Evolutionary conservation across 164 flowering plant species (phyloP).

Genomic region (Aristolochia fimbriata): DNA sequence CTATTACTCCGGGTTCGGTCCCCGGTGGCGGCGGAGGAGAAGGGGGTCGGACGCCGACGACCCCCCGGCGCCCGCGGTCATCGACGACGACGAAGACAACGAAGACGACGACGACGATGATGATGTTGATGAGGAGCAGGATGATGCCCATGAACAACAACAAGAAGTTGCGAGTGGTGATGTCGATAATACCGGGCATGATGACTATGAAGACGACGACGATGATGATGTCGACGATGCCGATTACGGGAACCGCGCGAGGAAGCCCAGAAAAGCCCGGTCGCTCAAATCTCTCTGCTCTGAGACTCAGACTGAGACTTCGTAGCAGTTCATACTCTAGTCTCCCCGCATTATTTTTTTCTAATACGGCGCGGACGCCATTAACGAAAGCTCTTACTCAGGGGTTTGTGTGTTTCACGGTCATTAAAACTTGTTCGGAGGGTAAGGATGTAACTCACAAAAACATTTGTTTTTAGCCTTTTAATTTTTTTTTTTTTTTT

Average conservation of each 20-base stretch:
- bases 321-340: no score
- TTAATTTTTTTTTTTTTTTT: no score
- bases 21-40: slow-evolving; percentile 54
- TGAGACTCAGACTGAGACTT: no score
- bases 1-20: slow-evolving; percentile 56
- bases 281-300: slow-evolving; percentile 2
- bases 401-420: no score
- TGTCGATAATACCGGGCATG: not conserved
- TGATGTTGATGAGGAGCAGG: not conserved
- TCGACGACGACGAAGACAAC: not conserved
- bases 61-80: not conserved
- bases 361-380: no score
- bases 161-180: not conserved
- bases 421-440: no score
- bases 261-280: slow-evolving; percentile 1
- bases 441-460: no score
- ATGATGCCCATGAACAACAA: not conserved
- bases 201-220: not conserved
- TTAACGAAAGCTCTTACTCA: no score
- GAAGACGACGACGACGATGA: not conserved
- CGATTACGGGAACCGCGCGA: not conserved
- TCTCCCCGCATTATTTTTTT: no score
- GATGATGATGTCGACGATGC: not conserved
- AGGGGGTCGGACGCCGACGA: slow-evolving; percentile 14
- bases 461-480: no score